Evolutionary conservation across 2,329 filamentous ascomycete species (phyloP).

Genomic region (Ascochyta lentis): DNA sequence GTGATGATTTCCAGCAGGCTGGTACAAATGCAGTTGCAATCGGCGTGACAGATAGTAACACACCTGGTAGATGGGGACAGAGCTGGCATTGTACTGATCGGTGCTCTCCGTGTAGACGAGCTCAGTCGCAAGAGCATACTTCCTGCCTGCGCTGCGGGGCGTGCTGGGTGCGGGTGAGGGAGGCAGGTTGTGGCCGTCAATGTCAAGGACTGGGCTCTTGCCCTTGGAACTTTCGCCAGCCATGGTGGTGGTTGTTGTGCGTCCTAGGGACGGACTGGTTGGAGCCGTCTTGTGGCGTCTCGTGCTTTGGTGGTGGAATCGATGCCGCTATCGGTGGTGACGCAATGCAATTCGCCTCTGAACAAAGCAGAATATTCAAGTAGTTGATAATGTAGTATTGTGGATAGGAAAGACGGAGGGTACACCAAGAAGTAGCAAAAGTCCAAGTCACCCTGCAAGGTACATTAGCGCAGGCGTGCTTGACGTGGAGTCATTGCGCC

Average conservation of each 20-base stretch:
- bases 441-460: slow-evolving; percentile 28
- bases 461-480: slow-evolving; percentile 25
- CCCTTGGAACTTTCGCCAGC: slow-evolving; percentile 43
- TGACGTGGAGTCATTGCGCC: slow-evolving; percentile 46
- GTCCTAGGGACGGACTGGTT: slow-evolving; percentile 22
- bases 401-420: background rate
- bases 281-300: slow-evolving; percentile 26
- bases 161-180: slow-evolving; percentile 88
- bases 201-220: slow-evolving; percentile 46
- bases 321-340: slow-evolving; percentile 13
- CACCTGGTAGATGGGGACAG: slow-evolving; percentile 93
- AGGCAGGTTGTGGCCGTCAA: slow-evolving; percentile 50
- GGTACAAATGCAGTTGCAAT: background rate
- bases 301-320: background rate
- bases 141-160: slow-evolving; percentile 76
- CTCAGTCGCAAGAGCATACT: slow-evolving; percentile 94
- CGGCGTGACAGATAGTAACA: background rate
- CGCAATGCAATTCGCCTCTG: slow-evolving; percentile 12
- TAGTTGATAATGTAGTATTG: background rate
- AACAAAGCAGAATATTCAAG: background rate
- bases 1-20: background rate
- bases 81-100: slow-evolving; percentile 97
- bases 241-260: slow-evolving; percentile 29
- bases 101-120: slow-evolving; percentile 94
- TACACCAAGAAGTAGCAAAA: slow-evolving; percentile 17